These are phyloP conservation scores for Klebsormidium nitens DNA, from an alignment of 139 green algal genomes.

Conservation along the genomic window DNA sequence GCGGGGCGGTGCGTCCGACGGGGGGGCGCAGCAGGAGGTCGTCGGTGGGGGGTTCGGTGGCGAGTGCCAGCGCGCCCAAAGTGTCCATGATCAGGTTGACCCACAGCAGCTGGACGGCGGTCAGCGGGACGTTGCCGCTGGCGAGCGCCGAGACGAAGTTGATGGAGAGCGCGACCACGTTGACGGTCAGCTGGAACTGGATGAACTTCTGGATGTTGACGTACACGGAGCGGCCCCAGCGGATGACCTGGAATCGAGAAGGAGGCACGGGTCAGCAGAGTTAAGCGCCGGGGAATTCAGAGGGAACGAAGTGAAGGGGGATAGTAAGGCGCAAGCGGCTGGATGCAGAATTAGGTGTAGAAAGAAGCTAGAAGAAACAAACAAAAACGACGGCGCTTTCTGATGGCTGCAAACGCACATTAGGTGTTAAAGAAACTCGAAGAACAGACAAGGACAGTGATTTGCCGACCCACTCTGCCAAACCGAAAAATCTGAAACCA, in stretches of 20 bases:
- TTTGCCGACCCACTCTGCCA: too few species aligned
- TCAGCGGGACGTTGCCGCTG: slow-evolving; percentile 57
- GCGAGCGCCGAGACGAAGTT: slow-evolving; percentile 86
- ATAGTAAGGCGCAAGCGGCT: too few species aligned
- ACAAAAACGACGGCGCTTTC: too few species aligned
- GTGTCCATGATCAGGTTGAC: slow-evolving; percentile 99
- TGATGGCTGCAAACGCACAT: too few species aligned
- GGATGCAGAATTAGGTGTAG: too few species aligned
- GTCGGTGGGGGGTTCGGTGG: slow-evolving; percentile 82
- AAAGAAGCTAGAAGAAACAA: too few species aligned
- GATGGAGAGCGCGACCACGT: slow-evolving; percentile 89
- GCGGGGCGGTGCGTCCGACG: slow-evolving; percentile 70
- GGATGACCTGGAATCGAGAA: slow-evolving; percentile 51
- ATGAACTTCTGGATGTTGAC: slow-evolving; percentile 98
- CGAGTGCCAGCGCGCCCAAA: slow-evolving; percentile 72
- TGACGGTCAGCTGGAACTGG: slow-evolving; percentile 94
- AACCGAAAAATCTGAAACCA: too few species aligned
- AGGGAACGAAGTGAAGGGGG: too few species aligned
- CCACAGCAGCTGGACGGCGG: slow-evolving; percentile 92
- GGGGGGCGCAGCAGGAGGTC: slow-evolving; percentile 77
- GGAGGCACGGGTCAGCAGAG: too few species aligned
- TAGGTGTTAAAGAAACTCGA: too few species aligned
- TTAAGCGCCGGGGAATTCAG: too few species aligned
- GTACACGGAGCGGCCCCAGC: slow-evolving; percentile 96
- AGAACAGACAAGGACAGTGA: too few species aligned